Percentiles rank a stretch among this genome's conserved stretches.
These are phyloP conservation scores for Eutypa lata DNA, from an alignment of 2,329 filamentous ascomycete genomes.

Conservation along the genomic window DNA sequence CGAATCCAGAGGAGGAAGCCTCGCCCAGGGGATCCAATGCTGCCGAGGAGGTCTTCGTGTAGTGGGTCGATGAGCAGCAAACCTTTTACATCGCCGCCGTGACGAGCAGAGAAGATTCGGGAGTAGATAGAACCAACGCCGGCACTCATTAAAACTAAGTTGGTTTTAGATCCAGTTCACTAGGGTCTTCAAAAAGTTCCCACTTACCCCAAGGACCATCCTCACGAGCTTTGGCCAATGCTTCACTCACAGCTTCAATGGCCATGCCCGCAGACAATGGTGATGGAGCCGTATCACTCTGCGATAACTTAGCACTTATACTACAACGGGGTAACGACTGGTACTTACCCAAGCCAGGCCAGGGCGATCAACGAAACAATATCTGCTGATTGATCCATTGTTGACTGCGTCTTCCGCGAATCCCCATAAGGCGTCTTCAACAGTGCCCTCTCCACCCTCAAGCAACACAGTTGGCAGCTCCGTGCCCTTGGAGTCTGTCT, in stretches of 20 bases:
- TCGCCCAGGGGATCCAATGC: constrained; percentile 62
- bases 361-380: constrained; percentile 94
- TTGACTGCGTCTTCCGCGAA: constrained; percentile 73
- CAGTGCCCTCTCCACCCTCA: constrained; percentile 77
- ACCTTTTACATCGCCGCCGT: constrained; percentile 70
- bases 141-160: constrained; percentile 69
- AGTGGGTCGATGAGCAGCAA: constrained; percentile 83
- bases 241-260: constrained; percentile 84
- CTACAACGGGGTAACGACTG: background rate
- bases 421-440: constrained; percentile 74
- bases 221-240: constrained; percentile 75
- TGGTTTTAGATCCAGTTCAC: background rate
- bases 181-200: background rate
- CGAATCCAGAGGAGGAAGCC: constrained; percentile 86
- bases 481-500: constrained; percentile 50
- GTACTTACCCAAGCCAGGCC: constrained; percentile 69
- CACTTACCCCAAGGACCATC: constrained; percentile 68
- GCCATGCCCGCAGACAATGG: constrained; percentile 91
- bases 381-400: constrained; percentile 80
- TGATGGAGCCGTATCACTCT: constrained; percentile 84
- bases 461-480: constrained; percentile 77
- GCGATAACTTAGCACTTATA: constrained; percentile 30
- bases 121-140: constrained; percentile 87
- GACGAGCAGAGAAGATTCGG: constrained; percentile 84
- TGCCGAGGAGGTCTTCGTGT: constrained; percentile 79